Conservation (phyloP, 2,329 filamentous ascomycete genomes). For the Aspergillaceae sp. region DNA sequence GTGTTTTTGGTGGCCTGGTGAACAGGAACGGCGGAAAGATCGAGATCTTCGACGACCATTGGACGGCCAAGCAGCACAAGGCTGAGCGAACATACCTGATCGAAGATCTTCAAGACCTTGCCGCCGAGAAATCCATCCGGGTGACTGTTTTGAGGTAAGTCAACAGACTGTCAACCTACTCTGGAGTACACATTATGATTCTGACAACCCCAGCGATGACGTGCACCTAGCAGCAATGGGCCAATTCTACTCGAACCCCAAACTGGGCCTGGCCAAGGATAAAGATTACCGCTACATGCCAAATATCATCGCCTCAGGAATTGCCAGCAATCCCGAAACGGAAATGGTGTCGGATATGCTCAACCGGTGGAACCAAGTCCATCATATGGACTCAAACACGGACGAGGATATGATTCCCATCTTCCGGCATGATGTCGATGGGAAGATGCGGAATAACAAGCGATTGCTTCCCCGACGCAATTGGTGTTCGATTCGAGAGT, state of each 20-base stretch:
- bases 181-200: background rate
- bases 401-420: constrained; percentile 95
- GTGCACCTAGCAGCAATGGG: constrained; percentile 88
- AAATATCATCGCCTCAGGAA: constrained; percentile 87
- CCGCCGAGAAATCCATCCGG: constrained; percentile 83
- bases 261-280: constrained; percentile 73
- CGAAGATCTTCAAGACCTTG: constrained; percentile 85
- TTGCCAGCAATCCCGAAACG: constrained; percentile 83
- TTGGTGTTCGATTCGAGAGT: constrained; percentile 88
- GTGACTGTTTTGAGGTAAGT: constrained; percentile 72
- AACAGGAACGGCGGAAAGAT: constrained; percentile 88
- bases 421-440: constrained; percentile 81
- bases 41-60: constrained; percentile 92
- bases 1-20: constrained; percentile 67
- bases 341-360: constrained; percentile 83
- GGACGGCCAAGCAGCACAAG: constrained; percentile 94
- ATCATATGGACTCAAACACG: constrained; percentile 60
- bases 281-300: constrained; percentile 94
- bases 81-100: constrained; percentile 77
- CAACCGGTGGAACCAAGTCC: constrained; percentile 79
- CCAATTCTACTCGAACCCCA: constrained; percentile 90
- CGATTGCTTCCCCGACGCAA: constrained; percentile 81
- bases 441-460: constrained; percentile 84
- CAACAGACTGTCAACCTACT: no score
- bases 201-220: constrained; percentile 56